Evolutionary conservation across 495 filamentous ascomycete species (phyloP), one percentile per base, ranked within the genome.

Genomic region (Trichoderma asperelloides): DNA sequence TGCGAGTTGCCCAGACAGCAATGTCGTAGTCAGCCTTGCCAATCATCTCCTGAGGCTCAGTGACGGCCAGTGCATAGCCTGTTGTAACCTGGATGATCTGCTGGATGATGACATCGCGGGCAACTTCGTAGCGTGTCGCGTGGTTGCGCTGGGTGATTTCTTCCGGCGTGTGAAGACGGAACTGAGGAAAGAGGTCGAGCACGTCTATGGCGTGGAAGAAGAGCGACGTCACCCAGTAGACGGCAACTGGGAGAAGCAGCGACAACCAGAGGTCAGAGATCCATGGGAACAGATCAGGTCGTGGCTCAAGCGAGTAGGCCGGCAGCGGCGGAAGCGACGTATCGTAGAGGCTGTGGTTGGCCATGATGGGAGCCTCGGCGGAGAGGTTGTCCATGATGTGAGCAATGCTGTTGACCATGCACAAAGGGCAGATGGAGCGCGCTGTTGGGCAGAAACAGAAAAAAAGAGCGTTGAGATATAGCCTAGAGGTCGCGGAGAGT

Each of bases 131-230:
- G 65, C 90, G 84, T 65, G 88, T 85, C 62, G 91, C 94, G 70
- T 89, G 91, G 77, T 98, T 98, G 67, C 94, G 83, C 76, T 91
- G 89, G 21, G 88, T 74, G 65, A 97, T 84, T 72, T 97, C 94
- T 64, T 90, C 91, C 33, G 94, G 93, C 0, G 94, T 97, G 81
- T 97, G 94, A 55, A 97, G 80, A 64, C 94, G 88, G 78, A 97
- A 96, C 70, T 93, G 84, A 40, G 91, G 86, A 73, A 95, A 94
- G 49, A 91, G 83, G 74, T 95, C 89, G 74, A 88, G 86, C 62
- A 86, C 78, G 78, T 97, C 93, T 72, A 97, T 83, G 69, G 86
- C 74, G 78, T 97, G 92, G 79, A 95, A 98, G 72, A 95, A 76
- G 75, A 90, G 78, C n/a, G 93, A 96, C 49, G 96, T 71, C 37